Evolutionary conservation across 108 stramenopile species (phyloP), one percentile per base, ranked within the genome.

Genomic region (Aurantiochytrium sp.): DNA sequence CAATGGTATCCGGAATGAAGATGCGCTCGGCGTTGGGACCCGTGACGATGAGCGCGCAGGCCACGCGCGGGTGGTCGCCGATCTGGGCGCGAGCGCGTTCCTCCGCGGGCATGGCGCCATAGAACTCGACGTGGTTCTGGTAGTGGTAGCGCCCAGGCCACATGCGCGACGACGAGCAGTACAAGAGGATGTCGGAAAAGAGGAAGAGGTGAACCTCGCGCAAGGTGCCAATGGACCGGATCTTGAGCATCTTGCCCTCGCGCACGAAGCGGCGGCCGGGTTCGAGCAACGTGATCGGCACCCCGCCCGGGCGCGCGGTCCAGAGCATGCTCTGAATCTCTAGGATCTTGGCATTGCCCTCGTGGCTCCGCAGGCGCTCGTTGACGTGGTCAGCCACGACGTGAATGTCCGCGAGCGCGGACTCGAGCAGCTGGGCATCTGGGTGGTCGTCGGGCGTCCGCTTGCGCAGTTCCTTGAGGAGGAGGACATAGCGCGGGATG

Each of bases 341-440:
- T 6, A 81, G 73, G 12, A 81, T 17, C 45, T 81, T 81, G 39
- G 73, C 73, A 42, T 41, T 48, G 15, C 24, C 45, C 30, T 81
- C 73, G 45, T 81, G 73, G 30, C 73, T 41, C 6, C 73, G 42
- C 10, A 81, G 42, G 8, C 42, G 39, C 45, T 81, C 42, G 24
- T 81, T 81, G 73, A 81, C 73, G 73, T 81, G 73, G 45, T 81
- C 73, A 42, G 73, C 73, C 21, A 81, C 73, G n/a, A 81, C 73
- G 27, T 81, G 39, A 81, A 81, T 48, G 45, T 81, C 73, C 39
- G 45, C 39, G 17, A 81, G 39, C 6, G 73, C 73, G 27, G 36
- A 17, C 24, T 81, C 73, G 42, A 81, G 73, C 73, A 81, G 45
- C 45, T 17, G 39, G 27, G 73, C 73, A 48, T 81, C 73, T 19